Evolutionary conservation across 805 yeast species (phyloP), one percentile per base, ranked within the genome.

Genomic region (Candida alai): DNA sequence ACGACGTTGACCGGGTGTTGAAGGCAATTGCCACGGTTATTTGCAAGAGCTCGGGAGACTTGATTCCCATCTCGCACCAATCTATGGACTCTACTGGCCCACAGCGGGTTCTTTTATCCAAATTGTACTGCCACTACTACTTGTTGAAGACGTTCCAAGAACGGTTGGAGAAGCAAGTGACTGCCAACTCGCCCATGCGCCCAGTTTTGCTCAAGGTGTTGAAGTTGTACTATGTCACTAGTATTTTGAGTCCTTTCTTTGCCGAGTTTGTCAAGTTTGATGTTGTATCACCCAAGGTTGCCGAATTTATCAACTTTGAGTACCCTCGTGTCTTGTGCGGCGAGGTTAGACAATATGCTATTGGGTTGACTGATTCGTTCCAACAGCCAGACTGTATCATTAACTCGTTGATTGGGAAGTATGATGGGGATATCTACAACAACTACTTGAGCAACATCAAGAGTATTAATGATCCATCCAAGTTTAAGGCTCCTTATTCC

Each of bases 351-450:
- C 74, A 76, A 19, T 77, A 82, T 49, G 84, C 82, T 35, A 76
- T 86, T 55, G 82, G 84, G 1, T 68, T 84, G 48, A 83, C 95
- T 4, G 97, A 88, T 59, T 73, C 94, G 1, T 88, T 88, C 69
- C 77, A 82, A 59, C 71, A 83, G 43, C 77, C 86, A 25, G 96
- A 88, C 61, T 81, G 73, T 54, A 74, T 83, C 64, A 71, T 88
- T 52, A 84, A 87, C 56, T 78, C 96, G 0, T 80, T 93, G 4
- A 73, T 88, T 38, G 97, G 96, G 30, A 71, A 68, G 37, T 80
- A 73, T 59, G 78, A 84, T 48, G 96, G 96, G 39, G 80, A 88
- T 56, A 79, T 85, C 37, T 88, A 87, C 63, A 78, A 79, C 52
- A 78, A 84, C 56, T 87, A 87, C 63, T 81, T 80, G 52, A 61